Base-by-base conservation (phyloP, 225 moss, liverwort and hornwort species). In the Rhytidiadelphus loreus region DNA sequence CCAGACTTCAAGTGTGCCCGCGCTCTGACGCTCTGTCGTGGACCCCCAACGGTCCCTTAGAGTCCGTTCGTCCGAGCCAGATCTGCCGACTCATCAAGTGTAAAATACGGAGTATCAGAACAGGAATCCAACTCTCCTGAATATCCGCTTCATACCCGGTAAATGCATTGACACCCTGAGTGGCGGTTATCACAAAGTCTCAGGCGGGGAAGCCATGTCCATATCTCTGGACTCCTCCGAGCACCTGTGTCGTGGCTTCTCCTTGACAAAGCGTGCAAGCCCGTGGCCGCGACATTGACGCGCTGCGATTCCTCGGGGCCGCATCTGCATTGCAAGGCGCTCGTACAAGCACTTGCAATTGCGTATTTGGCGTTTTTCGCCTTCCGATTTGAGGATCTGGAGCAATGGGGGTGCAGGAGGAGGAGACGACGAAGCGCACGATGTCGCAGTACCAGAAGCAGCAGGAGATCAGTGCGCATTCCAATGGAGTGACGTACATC, bases 361-460 rank as follows among this genome's bases (percentile, higher is more conserved):
- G 33, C 32, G 11, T 8, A 39, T 21, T 52, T 3, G 37, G 16
- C 59, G 35, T 37, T 81, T 48, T 15, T n/a, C 18, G 52, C 71
- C 70, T 53, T 46, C 28, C 14, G 58, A 35, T 48, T 69, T 37
- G 86, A 43, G 26, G 12, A 35, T 24, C 13, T 17, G 82, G 16
- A 57, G 83, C 68, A 16, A 91, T 89, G 92, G 90, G 68, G 76
- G 79, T 63, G 69, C 56, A 46, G 53, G 82, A 66, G 89, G 82
- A 60, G 77, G 69, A 63, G 88, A 56, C 70, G 87, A 66, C 70
- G 89, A 89, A 92, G 83, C 86, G 53, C 16, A 63, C 39, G 80
- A 92, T 92, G 93, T 94, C 94, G 91, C 91, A 91, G 81, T 94
- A 94, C 77, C 92, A 92, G 86, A 91, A 84, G 89, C 90, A 92